Evolutionary conservation across 2,329 filamentous ascomycete species (phyloP).

Genomic region (Clarireedia hainanense): DNA sequence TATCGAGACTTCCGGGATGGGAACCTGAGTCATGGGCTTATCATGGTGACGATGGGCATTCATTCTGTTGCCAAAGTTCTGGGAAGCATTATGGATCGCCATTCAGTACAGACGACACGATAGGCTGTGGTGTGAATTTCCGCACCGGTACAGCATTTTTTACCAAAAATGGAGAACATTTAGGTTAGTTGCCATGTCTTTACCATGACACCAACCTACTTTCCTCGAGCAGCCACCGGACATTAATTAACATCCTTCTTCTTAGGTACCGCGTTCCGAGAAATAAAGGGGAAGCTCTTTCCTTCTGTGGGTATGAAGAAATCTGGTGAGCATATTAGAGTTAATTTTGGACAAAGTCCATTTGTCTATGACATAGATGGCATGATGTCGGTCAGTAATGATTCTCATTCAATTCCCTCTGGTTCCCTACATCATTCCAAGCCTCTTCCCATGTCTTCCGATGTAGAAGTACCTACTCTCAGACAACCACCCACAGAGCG

Average conservation of each 20-base stretch:
- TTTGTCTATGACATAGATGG: constrained; percentile 90
- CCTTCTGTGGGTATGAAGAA: constrained; percentile 60
- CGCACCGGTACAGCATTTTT: constrained; percentile 58
- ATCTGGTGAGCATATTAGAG: constrained; percentile 50
- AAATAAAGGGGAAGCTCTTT: constrained; percentile 58
- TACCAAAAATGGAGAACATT: constrained; percentile 53
- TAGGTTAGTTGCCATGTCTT: constrained; percentile 37
- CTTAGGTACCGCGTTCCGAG: constrained; percentile 61
- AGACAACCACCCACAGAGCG: too few relatives aligned
- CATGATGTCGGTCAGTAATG: constrained; percentile 61
- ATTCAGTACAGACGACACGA: constrained; percentile 49
- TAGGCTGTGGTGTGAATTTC: constrained; percentile 62
- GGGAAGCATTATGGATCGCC: constrained; percentile 50
- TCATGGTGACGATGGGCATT: constrained; percentile 60
- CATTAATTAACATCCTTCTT: neutral
- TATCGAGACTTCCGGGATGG: constrained; percentile 56
- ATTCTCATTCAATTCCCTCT: neutral
- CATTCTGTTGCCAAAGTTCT: constrained; percentile 47
- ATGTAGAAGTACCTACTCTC: too few relatives aligned
- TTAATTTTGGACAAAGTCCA: constrained; percentile 63
- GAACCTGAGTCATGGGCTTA: constrained; percentile 62
- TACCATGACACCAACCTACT: constrained; percentile 8
- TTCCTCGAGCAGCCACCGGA: neutral
- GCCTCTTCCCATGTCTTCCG: too few relatives aligned
- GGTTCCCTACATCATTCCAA: too few relatives aligned